Base-by-base conservation (phyloP, 768 basidiomycete genomes). In the Dentipellis sp. region DNA sequence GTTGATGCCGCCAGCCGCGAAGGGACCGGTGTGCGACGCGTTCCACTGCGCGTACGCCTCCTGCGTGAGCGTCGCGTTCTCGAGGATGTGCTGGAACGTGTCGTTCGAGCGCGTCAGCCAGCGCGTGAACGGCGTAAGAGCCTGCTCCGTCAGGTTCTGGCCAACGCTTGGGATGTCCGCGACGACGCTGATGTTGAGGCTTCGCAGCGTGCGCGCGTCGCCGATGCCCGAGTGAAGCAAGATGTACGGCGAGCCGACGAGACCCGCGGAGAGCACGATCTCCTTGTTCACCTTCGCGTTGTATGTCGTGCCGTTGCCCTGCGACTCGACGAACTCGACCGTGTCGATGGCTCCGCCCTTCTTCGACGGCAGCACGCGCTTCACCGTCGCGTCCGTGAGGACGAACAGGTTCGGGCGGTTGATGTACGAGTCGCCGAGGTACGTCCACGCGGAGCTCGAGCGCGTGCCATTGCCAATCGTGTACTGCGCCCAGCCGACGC, bases 201-300 rank as follows among this genome's bases (percentile, higher is more conserved):
- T 68, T 0, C 62, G 63, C 0, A 83, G 75, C 19, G 78, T 45
- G 10, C 65, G 64, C 0, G 76, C 66, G 63, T 81, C 78, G 2
- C 81, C 82, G 55, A 83, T 77, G 0, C 81, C 82, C 11, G 80
- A 82, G 1, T 79, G 72, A 63, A 81, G 78, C 12, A 79, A 69
- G 9, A 78, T 61, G 50, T 75, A 72, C 8, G 77, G 70, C 2
- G 74, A 63, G 55, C 63, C 34, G 38, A 62, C 36, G 1, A 57
- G 50, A 19, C 63, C 63, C 2, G 62, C 63, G 23, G 59, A 53
- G 16, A 64, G 48, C 34, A 64, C 63, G 38, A 64, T 55, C 49
- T 64, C 63, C 9, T 53, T 21, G 34, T 50, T 53, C 2, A 36
- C 56, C 10, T 52, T 57, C 19, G 51, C 10, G 17, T 37, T 12